phyloP scores from a whole-genome alignment of 805 yeast species.

The Yamadazyma phyllophila region DNA sequence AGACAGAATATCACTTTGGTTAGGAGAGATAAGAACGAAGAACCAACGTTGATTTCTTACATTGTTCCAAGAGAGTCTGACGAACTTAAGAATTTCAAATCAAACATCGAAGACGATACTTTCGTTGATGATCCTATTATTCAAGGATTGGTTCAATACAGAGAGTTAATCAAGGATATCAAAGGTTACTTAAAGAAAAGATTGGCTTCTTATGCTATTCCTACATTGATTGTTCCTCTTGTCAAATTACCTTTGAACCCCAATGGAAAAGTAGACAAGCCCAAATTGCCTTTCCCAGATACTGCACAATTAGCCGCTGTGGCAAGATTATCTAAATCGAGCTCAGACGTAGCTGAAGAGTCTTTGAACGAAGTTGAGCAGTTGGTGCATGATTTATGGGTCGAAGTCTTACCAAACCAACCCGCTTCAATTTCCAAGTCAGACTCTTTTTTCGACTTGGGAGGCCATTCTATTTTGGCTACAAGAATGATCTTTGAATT shows the following conservation, averaged over 20 bases:
- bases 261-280: slow-evolving; percentile 97
- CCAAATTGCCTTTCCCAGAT: slow-evolving; percentile 93
- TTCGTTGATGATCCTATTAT: slow-evolving; percentile 59
- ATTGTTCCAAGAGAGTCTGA: slow-evolving; percentile 70
- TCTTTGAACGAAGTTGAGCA: slow-evolving; percentile 62
- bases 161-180: slow-evolving; percentile 75
- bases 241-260: slow-evolving; percentile 89
- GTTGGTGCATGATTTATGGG: slow-evolving; percentile 79
- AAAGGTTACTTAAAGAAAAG: slow-evolving; percentile 76
- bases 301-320: slow-evolving; percentile 80
- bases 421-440: slow-evolving; percentile 74
- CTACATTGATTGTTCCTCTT: slow-evolving; percentile 87
- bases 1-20: slow-evolving; percentile 93
- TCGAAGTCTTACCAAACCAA: slow-evolving; percentile 75
- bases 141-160: slow-evolving; percentile 71
- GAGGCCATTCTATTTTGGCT: slow-evolving; percentile 97
- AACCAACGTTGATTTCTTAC: slow-evolving; percentile 86
- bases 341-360: slow-evolving; percentile 47
- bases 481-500: slow-evolving; percentile 95
- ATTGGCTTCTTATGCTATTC: slow-evolving; percentile 91
- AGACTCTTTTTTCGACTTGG: slow-evolving; percentile 94
- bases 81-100: slow-evolving; percentile 48
- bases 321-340: slow-evolving; percentile 47
- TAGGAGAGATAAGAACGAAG: slow-evolving; percentile 87
- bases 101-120: slow-evolving; percentile 46